A percentile compares a stretch with the other conserved stretches of the same genome.
Conservation (phyloP, 495 filamentous ascomycete species). For the Penicillium odoratum region DNA sequence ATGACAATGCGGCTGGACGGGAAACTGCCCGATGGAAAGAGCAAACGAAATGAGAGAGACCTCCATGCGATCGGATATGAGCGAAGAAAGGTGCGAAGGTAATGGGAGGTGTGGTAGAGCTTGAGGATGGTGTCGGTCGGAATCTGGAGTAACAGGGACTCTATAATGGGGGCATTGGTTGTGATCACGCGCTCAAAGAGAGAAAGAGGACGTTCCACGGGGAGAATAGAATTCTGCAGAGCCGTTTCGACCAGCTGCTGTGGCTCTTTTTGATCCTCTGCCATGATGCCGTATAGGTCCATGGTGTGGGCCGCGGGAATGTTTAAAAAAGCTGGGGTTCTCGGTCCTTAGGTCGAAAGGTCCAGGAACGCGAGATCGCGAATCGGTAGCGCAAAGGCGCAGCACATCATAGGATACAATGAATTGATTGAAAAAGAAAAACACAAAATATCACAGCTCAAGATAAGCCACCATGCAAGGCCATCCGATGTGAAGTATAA, state of each 20-base stretch:
- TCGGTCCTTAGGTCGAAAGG: slow-evolving; percentile 14
- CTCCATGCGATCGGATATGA: slow-evolving; percentile 63
- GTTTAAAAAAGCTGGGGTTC: neutral
- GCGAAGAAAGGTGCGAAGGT: slow-evolving; percentile 55
- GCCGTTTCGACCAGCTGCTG: slow-evolving; percentile 32
- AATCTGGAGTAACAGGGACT: slow-evolving; percentile 57
- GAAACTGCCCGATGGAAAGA: slow-evolving; percentile 45
- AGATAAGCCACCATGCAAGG: slow-evolving; percentile 36
- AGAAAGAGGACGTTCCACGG: slow-evolving; percentile 39
- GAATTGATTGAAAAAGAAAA: slow-evolving; percentile 20
- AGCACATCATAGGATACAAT: slow-evolving; percentile 40
- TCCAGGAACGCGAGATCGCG: slow-evolving; percentile 38
- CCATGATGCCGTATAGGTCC: slow-evolving; percentile 18
- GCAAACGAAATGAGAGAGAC: slow-evolving; percentile 57
- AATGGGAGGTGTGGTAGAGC: slow-evolving; percentile 57
- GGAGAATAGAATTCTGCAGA: slow-evolving; percentile 26
- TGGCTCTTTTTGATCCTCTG: slow-evolving; percentile 13
- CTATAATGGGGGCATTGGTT: slow-evolving; percentile 55
- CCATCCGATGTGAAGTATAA: slow-evolving; percentile 32
- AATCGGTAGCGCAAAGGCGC: slow-evolving; percentile 29
- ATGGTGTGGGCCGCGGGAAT: slow-evolving; percentile 2
- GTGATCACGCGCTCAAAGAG: slow-evolving; percentile 55
- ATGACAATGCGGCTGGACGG: slow-evolving; percentile 34
- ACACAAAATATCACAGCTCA: slow-evolving; percentile 26
- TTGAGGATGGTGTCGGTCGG: slow-evolving; percentile 57